Base-by-base conservation (phyloP, 345 rosid species). In the Diplotaxis tenuifolia region DNA sequence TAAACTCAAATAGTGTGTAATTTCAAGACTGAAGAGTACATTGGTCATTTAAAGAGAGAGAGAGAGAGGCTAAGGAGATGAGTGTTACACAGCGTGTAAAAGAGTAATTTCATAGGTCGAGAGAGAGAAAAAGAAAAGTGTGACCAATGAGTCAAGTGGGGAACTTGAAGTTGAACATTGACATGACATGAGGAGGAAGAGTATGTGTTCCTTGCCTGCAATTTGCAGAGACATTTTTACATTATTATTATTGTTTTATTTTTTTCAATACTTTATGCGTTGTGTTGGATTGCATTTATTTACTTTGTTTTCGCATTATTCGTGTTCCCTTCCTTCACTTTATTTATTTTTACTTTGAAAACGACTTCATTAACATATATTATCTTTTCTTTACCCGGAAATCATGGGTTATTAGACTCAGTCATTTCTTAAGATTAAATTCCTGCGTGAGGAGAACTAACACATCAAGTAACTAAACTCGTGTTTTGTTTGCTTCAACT, bases 21-120 rank as follows among this genome's bases (percentile, higher is more conserved):
- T 29, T 67, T 62, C 65, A 55, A 65, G 74, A 73, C 38, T 67
- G 57, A 58, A 61, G 59, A 70, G 78, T 56, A 65, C 9, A 25
- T 14, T 61, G 31, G 67, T 29, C 52, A 61, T 50, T 71, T 50
- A 15, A 20, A 77, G 72, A 79, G 73, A 72, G 77, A 62, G 45
- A 70, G 49, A 42, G 42, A 42, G 15, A 14, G 47, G 16, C 60
- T 58, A 8, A 70, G 20, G 27, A 74, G 78, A 84, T 72, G 83
- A 77, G 84, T 78, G 89, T 86, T 80, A 68, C 70, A 65, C 62
- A 81, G 72, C 80, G 84, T 72, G 49, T 70, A 68, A 82, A 75
- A 80, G 81, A 59, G 83, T 71, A 73, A 78, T 25, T 27, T 55
- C 72, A 81, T 57, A 74, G 60, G 0, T 18, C 34, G 45, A 25